phyloP scores from a whole-genome alignment of 176 grass and related monocot species.

The Triticum monococcum region DNA sequence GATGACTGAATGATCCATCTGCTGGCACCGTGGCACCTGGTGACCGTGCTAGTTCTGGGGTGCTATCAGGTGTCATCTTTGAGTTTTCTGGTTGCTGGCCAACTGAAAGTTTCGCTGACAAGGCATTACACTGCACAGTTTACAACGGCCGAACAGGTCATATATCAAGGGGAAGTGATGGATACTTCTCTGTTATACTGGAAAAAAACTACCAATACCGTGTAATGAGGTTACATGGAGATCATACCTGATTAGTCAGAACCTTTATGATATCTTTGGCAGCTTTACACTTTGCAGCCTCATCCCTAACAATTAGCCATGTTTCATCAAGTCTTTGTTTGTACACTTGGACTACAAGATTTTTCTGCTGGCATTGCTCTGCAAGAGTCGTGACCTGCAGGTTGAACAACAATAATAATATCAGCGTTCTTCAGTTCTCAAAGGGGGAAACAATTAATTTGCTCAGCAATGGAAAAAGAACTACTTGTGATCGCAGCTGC shows the following conservation, averaged over 20 bases:
- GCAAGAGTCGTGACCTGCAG: conserved; percentile 51
- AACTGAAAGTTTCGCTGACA: conserved; percentile 51
- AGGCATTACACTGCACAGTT: conserved; percentile 57
- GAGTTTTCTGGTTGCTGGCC: conserved; percentile 1
- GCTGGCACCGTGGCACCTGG: not conserved
- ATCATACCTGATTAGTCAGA: conserved; percentile 69
- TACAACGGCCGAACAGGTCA: not conserved
- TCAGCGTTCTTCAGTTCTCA: conserved; percentile 2
- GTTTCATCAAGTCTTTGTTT: conserved; percentile 85
- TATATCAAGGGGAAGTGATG: not conserved
- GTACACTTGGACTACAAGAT: conserved; percentile 57
- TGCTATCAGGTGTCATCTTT: conserved; percentile 23
- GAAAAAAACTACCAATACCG: conserved; percentile 1
- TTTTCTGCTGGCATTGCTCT: conserved; percentile 66
- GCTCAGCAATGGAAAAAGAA: not conserved
- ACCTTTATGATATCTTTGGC: conserved; percentile 84
- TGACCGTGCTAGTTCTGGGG: not conserved
- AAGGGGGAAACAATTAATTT: conserved; percentile 4
- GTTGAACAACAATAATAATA: conserved; percentile 20
- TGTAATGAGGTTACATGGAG: not conserved
- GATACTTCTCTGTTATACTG: not conserved
- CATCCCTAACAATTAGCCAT: conserved; percentile 76
- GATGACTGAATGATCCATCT: conserved; percentile 22
- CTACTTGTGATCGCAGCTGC: conserved; percentile 71
- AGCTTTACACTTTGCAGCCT: conserved; percentile 82